Conservation (phyloP, 2,329 filamentous ascomycete genomes). For the Colletotrichum tabaci region DNA sequence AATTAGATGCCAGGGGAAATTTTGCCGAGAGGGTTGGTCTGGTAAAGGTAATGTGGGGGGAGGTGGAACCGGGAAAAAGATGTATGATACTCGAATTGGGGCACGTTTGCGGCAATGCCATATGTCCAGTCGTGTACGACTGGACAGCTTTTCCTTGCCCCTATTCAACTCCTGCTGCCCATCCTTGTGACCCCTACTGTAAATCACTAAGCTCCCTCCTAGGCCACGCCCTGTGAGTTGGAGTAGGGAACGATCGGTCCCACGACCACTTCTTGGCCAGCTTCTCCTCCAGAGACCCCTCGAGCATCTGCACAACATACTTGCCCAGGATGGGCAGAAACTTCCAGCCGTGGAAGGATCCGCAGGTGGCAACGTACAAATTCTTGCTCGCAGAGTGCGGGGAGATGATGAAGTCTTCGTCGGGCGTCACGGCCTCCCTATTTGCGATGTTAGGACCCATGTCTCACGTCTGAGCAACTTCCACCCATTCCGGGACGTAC, state of each 20-base stretch:
- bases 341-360: constrained; percentile 71
- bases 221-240: constrained; percentile 18
- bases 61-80: no score
- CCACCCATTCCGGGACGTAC: constrained; percentile 48
- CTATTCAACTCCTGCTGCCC: fast-evolving
- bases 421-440: constrained; percentile 70
- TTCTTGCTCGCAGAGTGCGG: constrained; percentile 60
- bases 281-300: constrained; percentile 51
- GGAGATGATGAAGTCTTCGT: constrained; percentile 66
- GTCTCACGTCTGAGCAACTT: neutral
- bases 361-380: constrained; percentile 67
- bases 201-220: constrained; percentile 9
- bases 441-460: neutral
- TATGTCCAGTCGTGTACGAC: neutral
- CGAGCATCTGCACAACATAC: constrained; percentile 62
- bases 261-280: constrained; percentile 55
- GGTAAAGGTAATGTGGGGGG: no score
- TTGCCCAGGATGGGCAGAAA: constrained; percentile 64
- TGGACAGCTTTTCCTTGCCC: neutral
- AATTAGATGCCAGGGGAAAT: no score
- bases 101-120: no score
- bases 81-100: no score
- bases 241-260: constrained; percentile 23
- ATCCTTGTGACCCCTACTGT: neutral
- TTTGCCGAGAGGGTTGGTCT: no score